Conservation (phyloP, 768 basidiomycete species). For the Phallus indusiatus region DNA sequence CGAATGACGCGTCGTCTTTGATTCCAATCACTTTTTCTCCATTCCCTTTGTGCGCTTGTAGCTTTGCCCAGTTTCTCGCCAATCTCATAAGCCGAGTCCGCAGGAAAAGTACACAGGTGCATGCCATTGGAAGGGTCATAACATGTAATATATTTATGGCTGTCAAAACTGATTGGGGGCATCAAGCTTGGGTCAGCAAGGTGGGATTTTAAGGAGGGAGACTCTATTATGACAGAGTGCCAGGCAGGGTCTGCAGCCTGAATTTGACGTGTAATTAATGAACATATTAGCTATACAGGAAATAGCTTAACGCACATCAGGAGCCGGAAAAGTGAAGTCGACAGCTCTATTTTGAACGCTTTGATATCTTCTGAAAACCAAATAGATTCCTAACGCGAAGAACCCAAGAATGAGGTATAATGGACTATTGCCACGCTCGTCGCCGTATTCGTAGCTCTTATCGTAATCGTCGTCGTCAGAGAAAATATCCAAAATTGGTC, state of each 20-base stretch:
- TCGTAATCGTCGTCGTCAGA: not conserved
- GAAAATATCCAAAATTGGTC: not conserved
- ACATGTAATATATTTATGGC: constrained; percentile 71
- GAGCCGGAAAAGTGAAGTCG: constrained; percentile 48
- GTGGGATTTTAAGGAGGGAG: constrained; percentile 62
- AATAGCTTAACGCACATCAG: constrained; percentile 37
- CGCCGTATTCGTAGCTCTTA: not conserved
- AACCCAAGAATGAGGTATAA: constrained; percentile 59
- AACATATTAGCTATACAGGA: constrained; percentile 8
- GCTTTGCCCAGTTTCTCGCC: constrained; percentile 60
- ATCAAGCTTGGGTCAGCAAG: constrained; percentile 42
- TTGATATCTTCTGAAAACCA: constrained; percentile 67
- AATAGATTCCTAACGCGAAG: constrained; percentile 71
- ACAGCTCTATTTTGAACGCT: constrained; percentile 66
- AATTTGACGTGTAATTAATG: constrained; percentile 13
- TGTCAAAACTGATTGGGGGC: constrained; percentile 35
- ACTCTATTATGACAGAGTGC: constrained; percentile 41
- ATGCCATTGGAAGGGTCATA: constrained; percentile 86
- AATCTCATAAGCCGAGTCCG: constrained; percentile 69
- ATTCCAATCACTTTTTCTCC: constrained; percentile 67
- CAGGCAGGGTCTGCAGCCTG: constrained; percentile 54
- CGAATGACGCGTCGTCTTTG: constrained; percentile 77
- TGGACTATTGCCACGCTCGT: not conserved
- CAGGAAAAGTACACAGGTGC: constrained; percentile 68
- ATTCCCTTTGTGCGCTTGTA: constrained; percentile 54